Base-by-base conservation (phyloP, 2,329 filamentous ascomycete genomes). In the Talaromyces sp. region DNA sequence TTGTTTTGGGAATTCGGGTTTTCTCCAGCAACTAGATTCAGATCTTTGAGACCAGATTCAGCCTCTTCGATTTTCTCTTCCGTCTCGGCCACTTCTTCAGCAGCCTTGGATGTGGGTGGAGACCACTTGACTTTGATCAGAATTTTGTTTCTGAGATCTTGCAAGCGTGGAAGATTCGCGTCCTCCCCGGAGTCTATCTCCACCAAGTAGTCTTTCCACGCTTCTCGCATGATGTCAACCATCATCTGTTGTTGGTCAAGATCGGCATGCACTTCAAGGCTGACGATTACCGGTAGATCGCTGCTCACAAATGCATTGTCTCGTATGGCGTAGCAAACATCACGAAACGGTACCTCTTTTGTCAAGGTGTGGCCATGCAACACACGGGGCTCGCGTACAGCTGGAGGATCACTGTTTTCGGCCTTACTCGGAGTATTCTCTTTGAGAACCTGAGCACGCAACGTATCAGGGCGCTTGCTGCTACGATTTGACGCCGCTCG, bases 201-300 rank as follows among this genome's bases (percentile, higher is more conserved):
- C 11, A 97, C 80, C 6, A 97, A 80, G 67, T 89, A 77, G 0
- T 84, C 87, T 46, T 83, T 84, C 92, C 92, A 99, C 64, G 90
- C 88, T 66, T 96, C 86, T 65, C 87, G 87, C 89, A 99, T 97
- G 64, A 97, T 96, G 59, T 90, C 84, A 11, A 96, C 92, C 90
- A 97, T 97, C 56, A 89, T 83, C 64, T 91, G 86, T 74, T 99
- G 94, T 74, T 97, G 93, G 57, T 90, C 85, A 1, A 83, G 78
- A 62, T 88, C 85, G 14, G 91, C 88, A 73, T 97, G 93, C 0
- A 97, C 90, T 74, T 99, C 94, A 6, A 97, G 81, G 72, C 92
- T 96, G 65, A 97, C 85, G 61, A 97, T 95, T 43, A 99, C 79
- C 0, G 94, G 94, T 21, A 96, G 79, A 57, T 89, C 84, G 62